Evolutionary conservation across 2,329 filamentous ascomycete species (phyloP).

Genomic region (Sordariomycetes sp.): DNA sequence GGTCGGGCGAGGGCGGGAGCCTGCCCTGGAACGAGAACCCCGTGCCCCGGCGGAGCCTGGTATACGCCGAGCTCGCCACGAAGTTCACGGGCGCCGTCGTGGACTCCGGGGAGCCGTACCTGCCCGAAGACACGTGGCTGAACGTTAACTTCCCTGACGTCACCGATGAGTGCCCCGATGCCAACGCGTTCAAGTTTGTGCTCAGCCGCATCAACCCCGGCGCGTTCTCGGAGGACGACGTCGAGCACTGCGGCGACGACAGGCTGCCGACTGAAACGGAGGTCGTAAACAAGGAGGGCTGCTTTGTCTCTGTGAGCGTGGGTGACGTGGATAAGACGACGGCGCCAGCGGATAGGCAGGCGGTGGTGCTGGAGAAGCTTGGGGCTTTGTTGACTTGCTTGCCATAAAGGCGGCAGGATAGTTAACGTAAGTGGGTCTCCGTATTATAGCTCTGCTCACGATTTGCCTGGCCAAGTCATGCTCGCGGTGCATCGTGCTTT

Average conservation of each 20-base stretch:
- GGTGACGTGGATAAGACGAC: constrained; percentile 54
- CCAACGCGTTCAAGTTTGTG: constrained; percentile 48
- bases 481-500: no score
- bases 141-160: constrained; percentile 60
- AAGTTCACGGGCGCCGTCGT: constrained; percentile 46
- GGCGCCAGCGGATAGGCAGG: constrained; percentile 38
- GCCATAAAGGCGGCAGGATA: no score
- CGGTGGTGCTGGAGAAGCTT: constrained; percentile 38
- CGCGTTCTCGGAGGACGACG: constrained; percentile 41
- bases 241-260: constrained; percentile 41
- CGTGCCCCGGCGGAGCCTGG: constrained; percentile 34
- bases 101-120: constrained; percentile 47
- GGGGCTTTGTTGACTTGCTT: constrained; percentile 34
- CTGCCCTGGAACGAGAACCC: constrained; percentile 45
- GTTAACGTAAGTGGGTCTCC: no score
- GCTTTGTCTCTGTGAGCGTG: constrained; percentile 53
- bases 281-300: constrained; percentile 40
- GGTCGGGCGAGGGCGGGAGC: constrained; percentile 30
- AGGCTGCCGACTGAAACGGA: constrained; percentile 48
- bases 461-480: no score
- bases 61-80: constrained; percentile 55
- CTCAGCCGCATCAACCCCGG: constrained; percentile 50
- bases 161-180: constrained; percentile 33
- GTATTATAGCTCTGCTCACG: no score
- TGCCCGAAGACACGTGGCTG: constrained; percentile 49